A percentile compares a stretch with the other conserved stretches of the same genome.
These are phyloP conservation scores for Gremmenia infestans DNA, from an alignment of 2,329 filamentous ascomycete species.

Conservation along the genomic window DNA sequence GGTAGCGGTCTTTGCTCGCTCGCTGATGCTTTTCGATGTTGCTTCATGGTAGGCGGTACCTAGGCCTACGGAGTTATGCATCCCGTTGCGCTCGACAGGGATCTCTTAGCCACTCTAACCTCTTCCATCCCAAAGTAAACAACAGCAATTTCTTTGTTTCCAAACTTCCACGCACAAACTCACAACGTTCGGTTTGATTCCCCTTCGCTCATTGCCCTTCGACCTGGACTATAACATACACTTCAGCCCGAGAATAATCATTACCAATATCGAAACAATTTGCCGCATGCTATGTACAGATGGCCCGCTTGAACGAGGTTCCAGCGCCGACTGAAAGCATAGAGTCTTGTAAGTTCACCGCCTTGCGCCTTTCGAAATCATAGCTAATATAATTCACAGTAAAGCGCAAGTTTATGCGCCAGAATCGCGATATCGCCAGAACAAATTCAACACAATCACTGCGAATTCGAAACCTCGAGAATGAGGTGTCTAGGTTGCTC, in stretches of 20 bases:
- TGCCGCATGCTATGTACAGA: conserved; percentile 36
- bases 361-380: not conserved
- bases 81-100: not conserved
- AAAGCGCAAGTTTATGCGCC: conserved; percentile 72
- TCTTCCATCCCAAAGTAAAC: not conserved
- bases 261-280: conserved; percentile 1
- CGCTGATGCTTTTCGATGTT: too few relatives aligned
- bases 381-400: conserved; percentile 44
- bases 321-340: conserved; percentile 62
- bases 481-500: conserved; percentile 67
- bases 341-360: conserved; percentile 58
- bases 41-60: too few relatives aligned
- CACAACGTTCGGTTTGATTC: not conserved
- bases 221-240: not conserved
- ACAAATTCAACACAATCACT: conserved; percentile 73
- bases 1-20: too few relatives aligned
- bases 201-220: not conserved
- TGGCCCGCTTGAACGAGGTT: conserved; percentile 79
- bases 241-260: not conserved
- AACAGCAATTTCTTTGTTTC: not conserved
- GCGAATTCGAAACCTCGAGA: conserved; percentile 70
- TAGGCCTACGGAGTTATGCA: not conserved
- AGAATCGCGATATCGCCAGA: conserved; percentile 79
- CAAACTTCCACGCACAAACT: not conserved
- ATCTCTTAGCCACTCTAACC: not conserved